Percentiles rank a stretch among this genome's conserved stretches.
These are phyloP conservation scores for Colletotrichum eremochloae DNA, from an alignment of 2,329 filamentous ascomycete species.

Conservation along the genomic window DNA sequence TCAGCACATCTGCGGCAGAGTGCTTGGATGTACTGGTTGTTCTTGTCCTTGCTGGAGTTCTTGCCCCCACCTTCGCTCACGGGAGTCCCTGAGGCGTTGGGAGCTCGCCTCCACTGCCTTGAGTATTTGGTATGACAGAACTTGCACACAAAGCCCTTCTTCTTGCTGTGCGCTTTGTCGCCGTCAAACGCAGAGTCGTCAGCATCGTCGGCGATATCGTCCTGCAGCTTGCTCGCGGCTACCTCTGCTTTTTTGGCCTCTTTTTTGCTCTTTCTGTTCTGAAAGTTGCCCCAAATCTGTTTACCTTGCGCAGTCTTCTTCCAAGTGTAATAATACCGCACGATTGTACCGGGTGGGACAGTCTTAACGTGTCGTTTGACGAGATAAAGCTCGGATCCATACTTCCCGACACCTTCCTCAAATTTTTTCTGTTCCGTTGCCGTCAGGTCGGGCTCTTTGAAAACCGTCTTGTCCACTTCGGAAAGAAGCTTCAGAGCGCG, in stretches of 20 bases:
- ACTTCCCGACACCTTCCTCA: slow-evolving; percentile 90
- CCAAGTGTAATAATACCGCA: slow-evolving; percentile 97
- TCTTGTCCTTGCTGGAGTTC: slow-evolving; percentile 82
- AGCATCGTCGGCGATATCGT: slow-evolving; percentile 91
- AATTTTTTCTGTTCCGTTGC: slow-evolving; percentile 88
- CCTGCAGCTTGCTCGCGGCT: slow-evolving; percentile 80
- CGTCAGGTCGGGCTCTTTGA: slow-evolving; percentile 87
- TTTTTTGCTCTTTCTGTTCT: slow-evolving; percentile 90
- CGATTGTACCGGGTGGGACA: slow-evolving; percentile 82
- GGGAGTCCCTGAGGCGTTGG: slow-evolving; percentile 79
- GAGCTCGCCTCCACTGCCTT: slow-evolving; percentile 92
- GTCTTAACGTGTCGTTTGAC: slow-evolving; percentile 90
- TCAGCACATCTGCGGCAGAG: slow-evolving; percentile 92
- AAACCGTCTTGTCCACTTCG: slow-evolving; percentile 75
- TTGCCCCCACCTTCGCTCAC: slow-evolving; percentile 75
- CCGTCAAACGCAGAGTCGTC: slow-evolving; percentile 97
- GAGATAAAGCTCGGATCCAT: slow-evolving; percentile 87
- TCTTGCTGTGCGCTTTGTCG: slow-evolving; percentile 83
- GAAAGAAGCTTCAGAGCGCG: slow-evolving; percentile 78
- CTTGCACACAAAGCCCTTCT: slow-evolving; percentile 91
- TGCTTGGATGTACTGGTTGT: slow-evolving; percentile 79
- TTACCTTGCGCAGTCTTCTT: slow-evolving; percentile 91
- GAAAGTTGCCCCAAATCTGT: slow-evolving; percentile 90
- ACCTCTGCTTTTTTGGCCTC: slow-evolving; percentile 82
- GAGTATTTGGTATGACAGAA: slow-evolving; percentile 87